Base-by-base conservation (phyloP, 2,329 filamentous ascomycete species). In the Paraconiothyrium sp. region DNA sequence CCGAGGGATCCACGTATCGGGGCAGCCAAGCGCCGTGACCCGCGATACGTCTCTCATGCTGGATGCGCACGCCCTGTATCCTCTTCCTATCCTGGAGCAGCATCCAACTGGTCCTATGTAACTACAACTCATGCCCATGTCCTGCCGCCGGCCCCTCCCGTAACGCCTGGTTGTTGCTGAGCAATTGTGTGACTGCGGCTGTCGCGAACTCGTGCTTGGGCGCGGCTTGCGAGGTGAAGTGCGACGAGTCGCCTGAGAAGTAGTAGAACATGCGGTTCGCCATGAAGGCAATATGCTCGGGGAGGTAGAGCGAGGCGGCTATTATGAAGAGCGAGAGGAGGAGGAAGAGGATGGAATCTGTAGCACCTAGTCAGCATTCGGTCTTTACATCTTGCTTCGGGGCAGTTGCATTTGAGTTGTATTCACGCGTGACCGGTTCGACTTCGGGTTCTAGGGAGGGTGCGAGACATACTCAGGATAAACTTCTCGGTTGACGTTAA, bases 401-500 rank as follows among this genome's bases (percentile, higher is more conserved):
- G 22, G 11, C 46, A 6, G 27, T 30, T 30, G 27, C 20, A 20
- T 20, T 20, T 20, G 1, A 20, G 27, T 30, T 30, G 27, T 30
- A 2, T 30, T 6, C 27, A 30, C 27, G 4, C 27, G 27, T 4
- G 27, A 2, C 27, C 27, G 27, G 6, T 30, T 6, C 27, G 27
- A 2, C 1, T 30, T 30, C 27, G 27, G 24, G 46, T 16, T 4
- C 4, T 32, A 32, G 46, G 46, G 46, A 49, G 39, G 14, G 14
- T 41, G 39, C 16, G 22, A 54, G 55, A 81, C 93, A 60, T 86
- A 98, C 95, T 98, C 82, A 98, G 97, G 72, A 97, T 90, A 81
- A 97, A 94, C 80, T 97, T 97, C 84, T 99, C 95, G 56, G 91
- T 93, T 1, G 93, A 91, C 41, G 94, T 97, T 72, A 97, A 90